These are phyloP conservation scores for Sesbania bispinosa DNA, from an alignment of 306 rosid genomes.

Conservation along the genomic window DNA sequence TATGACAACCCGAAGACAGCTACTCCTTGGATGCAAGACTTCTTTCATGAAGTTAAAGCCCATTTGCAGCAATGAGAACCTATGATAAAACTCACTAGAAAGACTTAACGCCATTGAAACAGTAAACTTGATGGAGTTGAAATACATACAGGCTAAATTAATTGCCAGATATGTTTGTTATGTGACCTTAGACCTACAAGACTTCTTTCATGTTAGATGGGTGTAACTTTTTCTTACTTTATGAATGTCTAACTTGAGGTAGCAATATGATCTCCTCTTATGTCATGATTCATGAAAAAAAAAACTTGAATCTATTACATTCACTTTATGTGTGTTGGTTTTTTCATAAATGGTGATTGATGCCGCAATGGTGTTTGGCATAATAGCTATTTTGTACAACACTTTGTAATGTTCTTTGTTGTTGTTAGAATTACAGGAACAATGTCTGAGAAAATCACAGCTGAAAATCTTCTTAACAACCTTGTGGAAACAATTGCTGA, in stretches of 20 bases:
- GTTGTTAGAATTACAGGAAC: slow-evolving; percentile 35
- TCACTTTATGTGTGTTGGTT: slow-evolving; percentile 6
- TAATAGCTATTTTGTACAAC: neutral
- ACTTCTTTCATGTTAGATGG: neutral
- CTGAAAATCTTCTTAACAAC: slow-evolving; percentile 51
- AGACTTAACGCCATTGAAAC: neutral
- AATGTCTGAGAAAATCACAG: slow-evolving; percentile 65
- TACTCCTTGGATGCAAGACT: neutral
- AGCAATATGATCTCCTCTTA: neutral
- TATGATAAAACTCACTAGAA: neutral
- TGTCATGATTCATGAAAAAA: neutral
- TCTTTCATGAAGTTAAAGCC: neutral
- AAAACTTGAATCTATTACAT: neutral
- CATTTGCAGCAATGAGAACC: neutral
- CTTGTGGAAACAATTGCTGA: slow-evolving; percentile 60
- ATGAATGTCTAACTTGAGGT: neutral
- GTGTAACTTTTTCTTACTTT: neutral
- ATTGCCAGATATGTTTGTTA: neutral
- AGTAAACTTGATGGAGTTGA: neutral
- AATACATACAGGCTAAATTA: neutral
- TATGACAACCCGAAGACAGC: too few relatives aligned
- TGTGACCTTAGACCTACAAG: neutral
- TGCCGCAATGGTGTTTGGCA: neutral
- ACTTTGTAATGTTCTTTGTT: slow-evolving; percentile 8
- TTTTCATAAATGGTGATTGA: neutral